Evolutionary conservation across 2,329 filamentous ascomycete genomes (phyloP).

Genomic region (Pseudohalonectria lignicola): DNA sequence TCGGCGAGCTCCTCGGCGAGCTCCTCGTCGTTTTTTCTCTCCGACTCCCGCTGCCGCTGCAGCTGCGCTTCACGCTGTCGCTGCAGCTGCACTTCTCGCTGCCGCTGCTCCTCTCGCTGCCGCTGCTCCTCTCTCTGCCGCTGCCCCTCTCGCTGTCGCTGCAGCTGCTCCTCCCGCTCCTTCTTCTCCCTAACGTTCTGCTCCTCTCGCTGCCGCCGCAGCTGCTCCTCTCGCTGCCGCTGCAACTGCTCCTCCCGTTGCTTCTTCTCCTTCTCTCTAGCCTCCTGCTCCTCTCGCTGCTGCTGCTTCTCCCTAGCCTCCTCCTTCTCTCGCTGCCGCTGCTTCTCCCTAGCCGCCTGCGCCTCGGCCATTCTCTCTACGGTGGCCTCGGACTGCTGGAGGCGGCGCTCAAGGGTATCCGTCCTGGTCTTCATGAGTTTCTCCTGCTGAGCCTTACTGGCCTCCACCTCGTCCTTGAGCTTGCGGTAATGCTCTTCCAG

Average conservation of each 20-base stretch:
- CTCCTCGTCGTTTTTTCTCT: background rate
- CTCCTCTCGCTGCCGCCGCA: background rate
- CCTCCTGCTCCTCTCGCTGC: background rate
- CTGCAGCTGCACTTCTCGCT: background rate
- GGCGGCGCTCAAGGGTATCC: background rate
- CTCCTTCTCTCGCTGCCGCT: background rate
- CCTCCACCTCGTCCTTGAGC: background rate
- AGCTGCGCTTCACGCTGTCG: too few relatives aligned
- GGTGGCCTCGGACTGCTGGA: background rate
- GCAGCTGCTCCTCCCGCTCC: background rate
- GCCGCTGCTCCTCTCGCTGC: background rate
- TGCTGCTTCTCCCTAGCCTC: background rate
- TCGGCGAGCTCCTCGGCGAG: background rate
- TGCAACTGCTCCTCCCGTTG: background rate
- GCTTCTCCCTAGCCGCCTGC: background rate
- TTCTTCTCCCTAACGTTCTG: background rate
- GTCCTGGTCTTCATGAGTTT: background rate
- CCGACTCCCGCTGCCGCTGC: background rate
- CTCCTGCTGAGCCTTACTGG: background rate
- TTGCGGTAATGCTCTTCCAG: background rate
- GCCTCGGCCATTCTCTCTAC: background rate
- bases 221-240: too few relatives aligned
- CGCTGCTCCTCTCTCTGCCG: background rate
- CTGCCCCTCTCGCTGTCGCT: background rate
- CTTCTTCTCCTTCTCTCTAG: background rate